phyloP scores from a whole-genome alignment of 257 asterid species.

The Thymus mandschuricus region DNA sequence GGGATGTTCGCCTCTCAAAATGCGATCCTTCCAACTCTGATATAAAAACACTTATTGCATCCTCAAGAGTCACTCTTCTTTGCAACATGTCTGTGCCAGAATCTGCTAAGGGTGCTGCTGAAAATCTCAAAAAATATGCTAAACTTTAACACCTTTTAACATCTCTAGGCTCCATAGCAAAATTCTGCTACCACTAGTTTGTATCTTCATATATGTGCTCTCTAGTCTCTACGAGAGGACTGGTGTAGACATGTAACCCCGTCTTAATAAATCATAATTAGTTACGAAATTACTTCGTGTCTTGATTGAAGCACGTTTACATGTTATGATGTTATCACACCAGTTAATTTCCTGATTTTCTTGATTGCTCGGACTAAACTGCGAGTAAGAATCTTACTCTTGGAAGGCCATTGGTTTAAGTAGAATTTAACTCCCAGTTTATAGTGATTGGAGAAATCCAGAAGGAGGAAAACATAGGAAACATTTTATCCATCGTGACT shows the following conservation, averaged over 20 bases:
- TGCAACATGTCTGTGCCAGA: constrained; percentile 70
- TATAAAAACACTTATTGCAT: constrained; percentile 51
- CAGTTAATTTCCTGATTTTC: background rate
- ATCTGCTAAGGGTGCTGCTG: constrained; percentile 54
- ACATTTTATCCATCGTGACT: constrained; percentile 6
- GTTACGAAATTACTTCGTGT: too few species aligned
- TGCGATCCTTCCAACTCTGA: constrained; percentile 44
- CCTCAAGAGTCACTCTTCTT: constrained; percentile 73
- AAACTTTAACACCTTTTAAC: constrained; percentile 46
- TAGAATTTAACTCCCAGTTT: background rate
- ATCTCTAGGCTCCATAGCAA: background rate
- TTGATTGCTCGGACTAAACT: background rate
- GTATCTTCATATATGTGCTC: background rate
- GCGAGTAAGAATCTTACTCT: background rate
- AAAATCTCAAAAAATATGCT: constrained; percentile 60
- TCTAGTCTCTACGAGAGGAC: background rate
- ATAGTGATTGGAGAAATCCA: background rate
- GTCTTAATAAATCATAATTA: background rate
- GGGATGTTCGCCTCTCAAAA: constrained; percentile 82
- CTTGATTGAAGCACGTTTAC: background rate
- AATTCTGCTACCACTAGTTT: background rate
- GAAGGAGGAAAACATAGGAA: background rate
- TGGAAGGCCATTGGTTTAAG: background rate
- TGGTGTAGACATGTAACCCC: constrained; percentile 6
- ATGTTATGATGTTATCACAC: too few species aligned